Evolutionary conservation across 2,329 filamentous ascomycete species (phyloP).

Genomic region (Raffaelea albimanens): DNA sequence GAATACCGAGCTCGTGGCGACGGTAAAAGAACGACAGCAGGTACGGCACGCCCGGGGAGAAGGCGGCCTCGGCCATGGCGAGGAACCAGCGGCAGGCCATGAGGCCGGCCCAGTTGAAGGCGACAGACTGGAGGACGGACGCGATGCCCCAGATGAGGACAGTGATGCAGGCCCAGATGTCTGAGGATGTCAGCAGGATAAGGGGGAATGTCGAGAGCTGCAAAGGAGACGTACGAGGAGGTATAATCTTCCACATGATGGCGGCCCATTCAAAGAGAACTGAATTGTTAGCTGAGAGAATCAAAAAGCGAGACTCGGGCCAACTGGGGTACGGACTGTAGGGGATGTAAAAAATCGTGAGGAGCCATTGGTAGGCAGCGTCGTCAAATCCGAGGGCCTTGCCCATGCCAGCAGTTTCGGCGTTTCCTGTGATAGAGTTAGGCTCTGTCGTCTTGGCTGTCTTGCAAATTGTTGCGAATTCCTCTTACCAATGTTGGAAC

Average conservation of each 20-base stretch:
- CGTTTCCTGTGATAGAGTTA: too few relatives aligned
- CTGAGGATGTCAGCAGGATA: constrained; percentile 5
- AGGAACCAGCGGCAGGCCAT: constrained; percentile 30
- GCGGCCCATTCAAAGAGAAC: constrained; percentile 32
- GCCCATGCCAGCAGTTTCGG: constrained; percentile 17
- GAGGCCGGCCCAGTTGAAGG: constrained; percentile 24
- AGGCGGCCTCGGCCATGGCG: constrained; percentile 34
- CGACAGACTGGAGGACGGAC: constrained; percentile 22
- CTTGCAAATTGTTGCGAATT: too few relatives aligned
- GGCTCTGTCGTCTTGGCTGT: too few relatives aligned
- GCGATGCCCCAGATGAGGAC: constrained; percentile 20
- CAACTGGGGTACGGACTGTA: constrained; percentile 22
- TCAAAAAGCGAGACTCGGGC: not conserved
- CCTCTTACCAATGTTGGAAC: constrained; percentile 18
- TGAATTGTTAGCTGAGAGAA: constrained; percentile 4
- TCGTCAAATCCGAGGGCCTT: constrained; percentile 26
- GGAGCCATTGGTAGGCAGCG: constrained; percentile 30
- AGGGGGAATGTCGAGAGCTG: not conserved
- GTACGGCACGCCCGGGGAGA: constrained; percentile 29
- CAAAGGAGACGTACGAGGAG: constrained; percentile 22
- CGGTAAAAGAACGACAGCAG: constrained; percentile 38
- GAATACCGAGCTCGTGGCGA: constrained; percentile 54
- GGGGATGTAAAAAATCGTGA: constrained; percentile 35
- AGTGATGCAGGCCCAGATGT: constrained; percentile 18
- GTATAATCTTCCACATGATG: constrained; percentile 31